Base-by-base conservation (phyloP, 2,329 filamentous ascomycete species). In the Drechslerella stenobrocha region DNA sequence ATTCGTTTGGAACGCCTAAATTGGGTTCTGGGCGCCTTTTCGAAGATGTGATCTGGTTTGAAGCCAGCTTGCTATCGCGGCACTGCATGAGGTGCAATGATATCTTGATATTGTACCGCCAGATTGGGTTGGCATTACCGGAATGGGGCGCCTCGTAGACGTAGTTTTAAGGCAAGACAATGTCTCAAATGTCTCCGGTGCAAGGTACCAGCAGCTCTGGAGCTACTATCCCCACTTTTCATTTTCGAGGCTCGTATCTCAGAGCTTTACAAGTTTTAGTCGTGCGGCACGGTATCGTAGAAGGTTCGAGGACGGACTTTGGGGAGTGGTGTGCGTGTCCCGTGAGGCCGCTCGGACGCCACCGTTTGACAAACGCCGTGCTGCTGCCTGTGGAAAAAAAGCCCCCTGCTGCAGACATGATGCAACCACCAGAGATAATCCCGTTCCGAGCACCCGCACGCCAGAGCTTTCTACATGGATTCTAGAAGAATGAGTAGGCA, bases 321-420 rank as follows among this genome's bases (percentile, higher is more conserved):
- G n/a, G n/a, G n/a, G n/a, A n/a, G n/a, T n/a, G n/a, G n/a, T 13
- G 30, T 13, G 13, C 13, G 30, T n/a, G 8, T 3, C 9, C 37
- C 18, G 18, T 42, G n/a, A 42, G 4, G 37, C 34, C 15, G 34
- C 7, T 42, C 22, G 13, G 37, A 9, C 37, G 37, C 15, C 37
- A 20, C 15, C 22, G 37, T 42, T 42, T 42, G 37, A 42, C 37
- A 3, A 20, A 4, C 15, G 37, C 13, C 37, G 37, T 42, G 37
- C 37, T 42, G 37, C 37, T 42, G 37, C 37, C 37, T 42, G 37
- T 18, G n/a, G n/a, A n/a, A n/a, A n/a, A n/a, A 20, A 42, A 13
- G 37, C 37, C 37, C 9, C 37, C 2, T 18, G 7, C 37, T 13
- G 13, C 2, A 18, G 2, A 18, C 15, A 20, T 42, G 37, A 2